Evolutionary conservation across 441 rosid genomes (phyloP).

Genomic region (Breynia disticha): DNA sequence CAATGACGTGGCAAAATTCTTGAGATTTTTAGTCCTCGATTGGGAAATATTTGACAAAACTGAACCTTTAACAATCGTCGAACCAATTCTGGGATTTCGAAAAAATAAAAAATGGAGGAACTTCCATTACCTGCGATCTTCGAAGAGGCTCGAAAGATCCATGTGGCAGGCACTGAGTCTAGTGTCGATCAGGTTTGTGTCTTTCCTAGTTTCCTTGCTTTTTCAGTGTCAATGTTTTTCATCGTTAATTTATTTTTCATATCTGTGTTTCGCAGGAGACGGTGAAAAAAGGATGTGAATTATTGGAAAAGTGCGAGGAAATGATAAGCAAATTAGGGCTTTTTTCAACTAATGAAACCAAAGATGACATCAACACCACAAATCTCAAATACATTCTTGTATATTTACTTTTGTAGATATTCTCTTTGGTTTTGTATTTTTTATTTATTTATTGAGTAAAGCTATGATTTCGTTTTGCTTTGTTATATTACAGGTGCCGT

Average conservation of each 20-base stretch:
- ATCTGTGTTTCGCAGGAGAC: constrained; percentile 31
- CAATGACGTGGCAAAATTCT: too few relatives aligned
- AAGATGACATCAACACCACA: constrained; percentile 72
- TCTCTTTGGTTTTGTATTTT: too few relatives aligned
- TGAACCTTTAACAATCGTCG: too few relatives aligned
- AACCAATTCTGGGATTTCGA: background rate
- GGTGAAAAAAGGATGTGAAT: constrained; percentile 58
- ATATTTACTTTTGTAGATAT: constrained; percentile 8
- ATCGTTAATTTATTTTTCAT: background rate
- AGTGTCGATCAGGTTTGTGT: constrained; percentile 52
- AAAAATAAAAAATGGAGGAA: constrained; percentile 38
- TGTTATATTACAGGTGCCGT: constrained; percentile 50
- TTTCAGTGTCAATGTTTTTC: too few relatives aligned
- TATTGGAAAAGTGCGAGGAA: constrained; percentile 67
- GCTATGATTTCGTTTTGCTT: background rate
- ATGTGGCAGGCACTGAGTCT: constrained; percentile 44
- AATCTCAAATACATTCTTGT: constrained; percentile 86
- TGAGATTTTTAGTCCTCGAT: too few relatives aligned
- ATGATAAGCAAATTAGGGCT: constrained; percentile 74
- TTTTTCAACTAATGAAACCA: constrained; percentile 81
- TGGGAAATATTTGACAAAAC: too few relatives aligned
- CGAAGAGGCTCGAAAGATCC: constrained; percentile 69
- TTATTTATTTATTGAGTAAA: too few relatives aligned
- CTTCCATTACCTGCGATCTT: constrained; percentile 62
- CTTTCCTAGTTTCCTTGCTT: too few relatives aligned